phyloP scores from a whole-genome alignment of 768 basidiomycete species.

The Lyophyllum decastes region DNA sequence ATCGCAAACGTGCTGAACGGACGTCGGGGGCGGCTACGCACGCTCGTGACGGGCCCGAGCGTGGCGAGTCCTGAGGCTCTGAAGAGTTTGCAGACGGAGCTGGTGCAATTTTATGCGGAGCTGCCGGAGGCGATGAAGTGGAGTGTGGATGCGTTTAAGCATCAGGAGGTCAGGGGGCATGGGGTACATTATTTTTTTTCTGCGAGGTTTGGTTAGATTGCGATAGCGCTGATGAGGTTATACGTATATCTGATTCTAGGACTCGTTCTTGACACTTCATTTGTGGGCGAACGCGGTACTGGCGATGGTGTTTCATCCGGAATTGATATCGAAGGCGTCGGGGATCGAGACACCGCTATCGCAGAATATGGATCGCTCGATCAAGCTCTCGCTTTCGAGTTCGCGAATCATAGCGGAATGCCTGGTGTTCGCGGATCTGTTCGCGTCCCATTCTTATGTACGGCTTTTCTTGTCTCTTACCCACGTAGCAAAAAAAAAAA shows the following conservation, averaged over 20 bases:
- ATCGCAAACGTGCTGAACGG: conserved; percentile 14
- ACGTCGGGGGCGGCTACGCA: conserved; percentile 12
- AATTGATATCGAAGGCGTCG: conserved; percentile 9
- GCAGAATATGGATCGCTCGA: conserved; percentile 13
- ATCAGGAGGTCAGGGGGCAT: conserved; percentile 16
- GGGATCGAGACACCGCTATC: conserved; percentile 5
- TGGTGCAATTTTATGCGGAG: conserved; percentile 14
- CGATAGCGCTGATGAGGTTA: neutral
- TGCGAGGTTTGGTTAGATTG: too few relatives aligned
- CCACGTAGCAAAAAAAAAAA: too few relatives aligned
- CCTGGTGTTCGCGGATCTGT: conserved; percentile 15
- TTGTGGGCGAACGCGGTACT: conserved; percentile 15
- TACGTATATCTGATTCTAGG: neutral
- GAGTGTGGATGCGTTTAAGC: conserved; percentile 18
- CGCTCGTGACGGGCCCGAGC: conserved; percentile 5
- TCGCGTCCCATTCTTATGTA: conserved; percentile 18
- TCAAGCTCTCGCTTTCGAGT: conserved; percentile 12
- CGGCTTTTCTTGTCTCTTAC: neutral
- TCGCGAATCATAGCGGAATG: conserved; percentile 15
- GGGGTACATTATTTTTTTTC: conserved; percentile 5
- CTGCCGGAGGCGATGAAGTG: conserved; percentile 15
- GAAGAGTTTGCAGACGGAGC: conserved; percentile 8
- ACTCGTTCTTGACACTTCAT: conserved; percentile 15
- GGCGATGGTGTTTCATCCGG: conserved; percentile 14
- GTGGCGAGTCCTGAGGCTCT: conserved; percentile 1